Evolutionary conservation across 805 yeast genomes (phyloP), one percentile per base, ranked within the genome.

Genomic region (Teunomyces kruisii): DNA sequence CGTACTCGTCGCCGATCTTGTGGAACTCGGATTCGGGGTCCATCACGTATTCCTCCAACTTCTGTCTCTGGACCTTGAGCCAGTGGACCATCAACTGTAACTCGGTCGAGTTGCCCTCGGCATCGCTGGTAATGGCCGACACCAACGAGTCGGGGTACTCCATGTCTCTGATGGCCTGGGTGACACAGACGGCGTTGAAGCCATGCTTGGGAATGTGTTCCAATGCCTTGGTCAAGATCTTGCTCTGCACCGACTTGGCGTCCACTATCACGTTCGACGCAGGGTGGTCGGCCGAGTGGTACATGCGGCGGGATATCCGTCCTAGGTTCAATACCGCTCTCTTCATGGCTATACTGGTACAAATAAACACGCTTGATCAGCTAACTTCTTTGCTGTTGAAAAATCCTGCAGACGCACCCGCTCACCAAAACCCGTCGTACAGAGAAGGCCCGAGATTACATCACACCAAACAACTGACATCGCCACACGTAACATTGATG

Each of bases 71-170:
- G 27, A 62, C 46, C 54, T 81, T 71, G 53, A 79, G 73, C 62
- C 73, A 71, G 36, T 76, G 73, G 33, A 82, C 58, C 63, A 83
- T 80, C 46, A 79, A 75, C 60, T 73, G 78, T 41, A 82, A 76
- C 48, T 86, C 75, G 43, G 81, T 80, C 32, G 73, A 66, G 9
- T 70, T 64, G 3, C 82, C 81, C 32, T 56, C 51, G 32, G 59
- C 51, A 4, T 61, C 56, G 26, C 70, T 60, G 3, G 71, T 59
- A 32, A 78, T 67, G 1, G 72, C 60, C 2, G 74, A 67, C 36
- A 62, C 68, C 9, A 76, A 74, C 47, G 58, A 78, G 66, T 84
- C 88, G 39, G 78, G 68, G 54, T 76, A 76, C 5, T 77, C 75
- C 51, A 71, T 60, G 29, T 71, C 65, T 33, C 82, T 67, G 12